Evolutionary conservation across 495 filamentous ascomycete genomes (phyloP).

Genomic region (Penicillium robsamsonii): DNA sequence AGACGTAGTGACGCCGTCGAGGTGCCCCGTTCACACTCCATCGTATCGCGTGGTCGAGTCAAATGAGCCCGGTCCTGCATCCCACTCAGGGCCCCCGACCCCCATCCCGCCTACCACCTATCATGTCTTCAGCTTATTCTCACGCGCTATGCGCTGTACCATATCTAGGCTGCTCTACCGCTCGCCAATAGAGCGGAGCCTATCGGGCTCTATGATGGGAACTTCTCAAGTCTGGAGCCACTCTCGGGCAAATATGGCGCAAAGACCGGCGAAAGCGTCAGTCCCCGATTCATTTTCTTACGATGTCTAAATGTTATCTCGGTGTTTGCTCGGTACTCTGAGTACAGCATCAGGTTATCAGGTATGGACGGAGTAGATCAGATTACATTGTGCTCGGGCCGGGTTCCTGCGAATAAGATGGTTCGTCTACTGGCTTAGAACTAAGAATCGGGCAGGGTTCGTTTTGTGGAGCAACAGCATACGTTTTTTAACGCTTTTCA

Average conservation of each 20-base stretch:
- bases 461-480: slow-evolving; percentile 9
- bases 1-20: slow-evolving; percentile 5
- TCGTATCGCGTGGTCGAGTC: slow-evolving; percentile 30
- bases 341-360: not conserved
- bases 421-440: not conserved
- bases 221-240: not conserved
- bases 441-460: slow-evolving; percentile 4
- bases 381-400: slow-evolving; percentile 11
- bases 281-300: slow-evolving; percentile 25
- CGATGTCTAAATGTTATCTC: not conserved
- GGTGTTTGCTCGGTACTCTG: slow-evolving; percentile 1
- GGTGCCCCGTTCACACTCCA: slow-evolving; percentile 11
- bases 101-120: slow-evolving; percentile 6
- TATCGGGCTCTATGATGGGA: not conserved
- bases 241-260: slow-evolving; percentile 1
- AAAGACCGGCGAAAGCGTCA: not conserved
- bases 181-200: slow-evolving; percentile 18
- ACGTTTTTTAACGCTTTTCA: slow-evolving; percentile 11
- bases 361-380: slow-evolving; percentile 2
- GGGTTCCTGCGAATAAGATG: slow-evolving; percentile 10
- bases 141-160: slow-evolving; percentile 28
- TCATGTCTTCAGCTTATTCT: slow-evolving; percentile 6
- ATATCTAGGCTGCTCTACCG: slow-evolving; percentile 15
- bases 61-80: slow-evolving; percentile 18
- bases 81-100: slow-evolving; percentile 10